A percentile compares a stretch with the other conserved stretches of the same genome.
Evolutionary conservation across 164 flowering plant species (phyloP).

Genomic region (Tetrastigma voinierianum): DNA sequence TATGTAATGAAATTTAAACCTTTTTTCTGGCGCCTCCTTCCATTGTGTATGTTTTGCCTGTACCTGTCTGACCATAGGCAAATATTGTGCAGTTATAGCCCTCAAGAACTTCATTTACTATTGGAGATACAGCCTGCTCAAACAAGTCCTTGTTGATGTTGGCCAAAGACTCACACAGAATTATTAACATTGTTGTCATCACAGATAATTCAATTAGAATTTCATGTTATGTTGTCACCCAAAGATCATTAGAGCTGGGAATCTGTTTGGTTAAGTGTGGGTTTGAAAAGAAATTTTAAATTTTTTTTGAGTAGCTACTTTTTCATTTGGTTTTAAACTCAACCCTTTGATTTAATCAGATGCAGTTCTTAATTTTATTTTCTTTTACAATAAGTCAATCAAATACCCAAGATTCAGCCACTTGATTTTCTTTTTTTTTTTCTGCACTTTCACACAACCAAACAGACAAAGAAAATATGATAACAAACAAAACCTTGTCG

Average conservation of each 20-base stretch:
- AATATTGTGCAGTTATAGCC: slow-evolving; percentile 83
- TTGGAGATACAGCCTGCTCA: slow-evolving; percentile 60
- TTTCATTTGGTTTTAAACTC: too few relatives aligned
- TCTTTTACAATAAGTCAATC: too few relatives aligned
- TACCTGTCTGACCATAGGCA: slow-evolving; percentile 90
- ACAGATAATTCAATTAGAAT: too few relatives aligned
- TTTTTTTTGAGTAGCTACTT: too few relatives aligned
- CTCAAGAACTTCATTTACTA: slow-evolving; percentile 72
- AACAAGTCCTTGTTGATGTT: slow-evolving; percentile 58
- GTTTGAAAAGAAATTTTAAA: too few relatives aligned
- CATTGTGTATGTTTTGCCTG: slow-evolving; percentile 85
- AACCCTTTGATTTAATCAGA: too few relatives aligned
- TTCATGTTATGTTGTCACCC: too few relatives aligned
- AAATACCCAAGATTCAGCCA: too few relatives aligned
- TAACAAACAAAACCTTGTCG: slow-evolving; percentile 65
- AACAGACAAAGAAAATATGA: not conserved
- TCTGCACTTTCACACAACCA: slow-evolving; percentile 1
- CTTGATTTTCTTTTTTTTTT: too few relatives aligned
- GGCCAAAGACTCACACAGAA: slow-evolving; percentile 72
- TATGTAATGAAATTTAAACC: slow-evolving; percentile 24
- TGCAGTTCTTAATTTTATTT: too few relatives aligned
- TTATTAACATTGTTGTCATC: not conserved
- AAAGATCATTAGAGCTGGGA: too few relatives aligned
- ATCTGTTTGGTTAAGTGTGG: too few relatives aligned
- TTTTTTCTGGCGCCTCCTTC: slow-evolving; percentile 75